Conservation (phyloP, 768 basidiomycete species). For the Mycena rosella region DNA sequence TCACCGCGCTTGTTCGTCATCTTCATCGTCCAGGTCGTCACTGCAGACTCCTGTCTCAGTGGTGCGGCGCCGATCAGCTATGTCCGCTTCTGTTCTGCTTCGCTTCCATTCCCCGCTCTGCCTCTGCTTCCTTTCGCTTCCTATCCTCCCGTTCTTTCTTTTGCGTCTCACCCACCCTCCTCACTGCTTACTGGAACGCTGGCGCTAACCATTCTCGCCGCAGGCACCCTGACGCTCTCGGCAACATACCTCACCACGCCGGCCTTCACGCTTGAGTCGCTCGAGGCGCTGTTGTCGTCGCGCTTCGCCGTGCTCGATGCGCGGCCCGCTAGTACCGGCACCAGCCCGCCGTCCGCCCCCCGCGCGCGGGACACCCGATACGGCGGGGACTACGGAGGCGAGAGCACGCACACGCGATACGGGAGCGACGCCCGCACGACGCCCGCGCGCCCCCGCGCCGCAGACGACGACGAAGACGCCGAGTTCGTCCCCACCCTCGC, state of each 20-base stretch:
- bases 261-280: conserved; percentile 80
- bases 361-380: neutral
- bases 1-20: neutral
- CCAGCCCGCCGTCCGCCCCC: neutral
- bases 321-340: neutral
- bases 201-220: no score
- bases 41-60: neutral
- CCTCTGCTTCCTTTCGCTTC: neutral
- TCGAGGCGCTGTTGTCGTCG: conserved; percentile 81
- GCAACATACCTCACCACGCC: conserved; percentile 76
- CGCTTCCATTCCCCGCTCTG: neutral
- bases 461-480: conserved; percentile 19
- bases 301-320: conserved; percentile 78
- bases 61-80: conserved; percentile 3
- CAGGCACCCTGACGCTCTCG: conserved; percentile 71
- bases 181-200: no score
- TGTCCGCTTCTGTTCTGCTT: no score
- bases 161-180: neutral
- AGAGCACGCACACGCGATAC: neutral
- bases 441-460: neutral
- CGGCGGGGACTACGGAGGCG: neutral
- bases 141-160: neutral
- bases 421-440: neutral
- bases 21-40: no score
- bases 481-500: conserved; percentile 81